Base-by-base conservation (phyloP, 2,329 filamentous ascomycete genomes). In the Aspergillus brasiliensis region DNA sequence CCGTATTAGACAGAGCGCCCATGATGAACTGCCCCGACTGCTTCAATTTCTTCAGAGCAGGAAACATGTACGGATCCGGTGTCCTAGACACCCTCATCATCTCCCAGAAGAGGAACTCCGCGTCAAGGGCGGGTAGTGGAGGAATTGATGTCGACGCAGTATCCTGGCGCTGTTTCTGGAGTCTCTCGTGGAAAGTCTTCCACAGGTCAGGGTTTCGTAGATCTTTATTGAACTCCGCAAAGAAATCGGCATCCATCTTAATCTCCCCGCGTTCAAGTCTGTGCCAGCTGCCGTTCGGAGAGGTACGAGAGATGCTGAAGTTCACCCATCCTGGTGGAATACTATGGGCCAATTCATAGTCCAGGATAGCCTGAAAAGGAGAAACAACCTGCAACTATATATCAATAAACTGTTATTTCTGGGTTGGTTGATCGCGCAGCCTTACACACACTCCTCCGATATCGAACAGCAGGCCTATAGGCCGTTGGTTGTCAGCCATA, bases 361-460 rank as follows among this genome's bases (percentile, higher is more conserved):
- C 90, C 58, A 96, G 83, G 69, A 99, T 98, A 2, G 91, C 88
- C 79, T 96, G 92, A 71, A 99, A 93, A 8, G 95, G 95, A 1
- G 92, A 97, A 23, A 90, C 82, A 57, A 97, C 92, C 93, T 96
- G 65, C 1, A 46, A 1, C 6, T 31, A 23, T 23, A 23, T 23
- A 42, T 69, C 21, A 70, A 62, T 52, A 25, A 51, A 28, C 15
- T 10, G 28, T 13, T 10, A 25, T 5, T 25, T 42, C 49, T 21
- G 15, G 25, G 34, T 31, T 11, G 34, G 19, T 11, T 34, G 25
- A 25, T 51, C 52, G 37, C 19, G 37, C 34, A 48, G 46, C 55
- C 91, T 83, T 89, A 97, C 94, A 83, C 92, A 96, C 68, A 99
- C 95, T 63, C 95, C 95, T 40, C 95, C 95, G 67, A 99, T 95